A percentile compares a stretch with the other conserved stretches of the same genome.
Evolutionary conservation across 805 yeast genomes (phyloP).

Genomic region (Candida odintsovae): DNA sequence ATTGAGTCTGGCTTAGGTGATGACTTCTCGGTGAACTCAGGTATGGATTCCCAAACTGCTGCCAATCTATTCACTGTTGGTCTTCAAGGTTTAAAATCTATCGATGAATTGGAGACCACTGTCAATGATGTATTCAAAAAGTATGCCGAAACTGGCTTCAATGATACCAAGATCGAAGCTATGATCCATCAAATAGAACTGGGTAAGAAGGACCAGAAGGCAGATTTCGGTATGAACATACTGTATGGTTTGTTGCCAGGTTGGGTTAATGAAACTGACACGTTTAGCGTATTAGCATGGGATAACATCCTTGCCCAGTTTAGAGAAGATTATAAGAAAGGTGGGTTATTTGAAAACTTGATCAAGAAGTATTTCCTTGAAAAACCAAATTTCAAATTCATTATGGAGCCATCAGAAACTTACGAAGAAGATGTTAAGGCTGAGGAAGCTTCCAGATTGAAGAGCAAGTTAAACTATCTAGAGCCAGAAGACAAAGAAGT

Average conservation of each 20-base stretch:
- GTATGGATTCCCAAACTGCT: slow-evolving; percentile 77
- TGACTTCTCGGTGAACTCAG: slow-evolving; percentile 84
- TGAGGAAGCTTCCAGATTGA: slow-evolving; percentile 55
- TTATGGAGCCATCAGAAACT: slow-evolving; percentile 64
- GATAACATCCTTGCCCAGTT: slow-evolving; percentile 55
- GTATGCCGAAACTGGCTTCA: slow-evolving; percentile 40
- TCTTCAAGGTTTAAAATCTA: slow-evolving; percentile 64
- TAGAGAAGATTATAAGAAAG: slow-evolving; percentile 51
- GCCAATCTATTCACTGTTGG: slow-evolving; percentile 80
- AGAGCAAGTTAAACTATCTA: slow-evolving; percentile 35
- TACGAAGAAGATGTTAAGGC: slow-evolving; percentile 44
- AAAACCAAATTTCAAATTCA: slow-evolving; percentile 60
- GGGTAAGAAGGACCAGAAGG: slow-evolving; percentile 75
- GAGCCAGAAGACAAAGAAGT: slow-evolving; percentile 49
- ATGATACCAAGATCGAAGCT: slow-evolving; percentile 66
- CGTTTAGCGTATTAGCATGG: slow-evolving; percentile 61
- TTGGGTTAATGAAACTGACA: slow-evolving; percentile 81
- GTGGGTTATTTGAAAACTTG: slow-evolving; percentile 53
- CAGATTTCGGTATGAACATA: slow-evolving; percentile 82
- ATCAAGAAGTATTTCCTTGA: slow-evolving; percentile 46
- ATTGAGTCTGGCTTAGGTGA: slow-evolving; percentile 82
- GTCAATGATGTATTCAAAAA: slow-evolving; percentile 43
- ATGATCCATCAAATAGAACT: slow-evolving; percentile 85
- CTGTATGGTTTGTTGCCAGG: slow-evolving; percentile 72
- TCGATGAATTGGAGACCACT: slow-evolving; percentile 38